A percentile compares a stretch with the other conserved stretches of the same genome.
phyloP scores from a whole-genome alignment of 2,329 filamentous ascomycete species.

The Venturia pyrina region DNA sequence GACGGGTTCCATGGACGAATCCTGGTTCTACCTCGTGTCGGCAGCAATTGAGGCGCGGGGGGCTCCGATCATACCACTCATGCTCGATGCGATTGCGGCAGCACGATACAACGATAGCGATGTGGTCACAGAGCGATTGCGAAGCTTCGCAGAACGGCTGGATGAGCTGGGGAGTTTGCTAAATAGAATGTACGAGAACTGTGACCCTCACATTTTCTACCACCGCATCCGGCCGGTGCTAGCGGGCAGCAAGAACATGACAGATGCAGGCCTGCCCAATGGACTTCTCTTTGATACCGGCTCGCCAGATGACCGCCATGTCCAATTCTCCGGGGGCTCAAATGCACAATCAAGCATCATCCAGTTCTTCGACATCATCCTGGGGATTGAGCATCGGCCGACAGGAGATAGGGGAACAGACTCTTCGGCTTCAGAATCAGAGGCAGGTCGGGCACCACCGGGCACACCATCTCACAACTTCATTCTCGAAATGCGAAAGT shows the following conservation, averaged over 20 bases:
- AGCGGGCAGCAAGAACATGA: constrained; percentile 96
- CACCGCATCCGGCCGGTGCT: constrained; percentile 92
- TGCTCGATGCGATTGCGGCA: constrained; percentile 78
- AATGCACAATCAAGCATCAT: constrained; percentile 96
- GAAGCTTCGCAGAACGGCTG: constrained; percentile 72
- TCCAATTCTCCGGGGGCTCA: constrained; percentile 85
- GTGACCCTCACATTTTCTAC: constrained; percentile 91
- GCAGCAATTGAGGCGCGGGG: constrained; percentile 92
- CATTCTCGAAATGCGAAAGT: constrained; percentile 90
- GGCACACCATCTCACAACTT: constrained; percentile 67
- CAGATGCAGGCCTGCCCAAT: constrained; percentile 76
- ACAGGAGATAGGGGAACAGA: constrained; percentile 47
- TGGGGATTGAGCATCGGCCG: constrained; percentile 82
- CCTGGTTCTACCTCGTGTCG: constrained; percentile 96
- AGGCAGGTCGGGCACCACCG: constrained; percentile 24
- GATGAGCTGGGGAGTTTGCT: constrained; percentile 74
- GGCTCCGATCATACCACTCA: constrained; percentile 75
- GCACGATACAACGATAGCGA: constrained; percentile 58
- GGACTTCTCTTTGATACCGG: constrained; percentile 85
- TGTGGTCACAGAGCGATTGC: constrained; percentile 69
- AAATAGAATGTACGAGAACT: constrained; percentile 87
- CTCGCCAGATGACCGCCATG: constrained; percentile 54
- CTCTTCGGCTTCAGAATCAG: constrained; percentile 32
- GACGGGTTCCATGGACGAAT: constrained; percentile 90
- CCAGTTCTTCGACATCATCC: constrained; percentile 90